Evolutionary conservation across 805 yeast genomes (phyloP), one percentile per base, ranked within the genome.

Genomic region (Candida adriatica): DNA sequence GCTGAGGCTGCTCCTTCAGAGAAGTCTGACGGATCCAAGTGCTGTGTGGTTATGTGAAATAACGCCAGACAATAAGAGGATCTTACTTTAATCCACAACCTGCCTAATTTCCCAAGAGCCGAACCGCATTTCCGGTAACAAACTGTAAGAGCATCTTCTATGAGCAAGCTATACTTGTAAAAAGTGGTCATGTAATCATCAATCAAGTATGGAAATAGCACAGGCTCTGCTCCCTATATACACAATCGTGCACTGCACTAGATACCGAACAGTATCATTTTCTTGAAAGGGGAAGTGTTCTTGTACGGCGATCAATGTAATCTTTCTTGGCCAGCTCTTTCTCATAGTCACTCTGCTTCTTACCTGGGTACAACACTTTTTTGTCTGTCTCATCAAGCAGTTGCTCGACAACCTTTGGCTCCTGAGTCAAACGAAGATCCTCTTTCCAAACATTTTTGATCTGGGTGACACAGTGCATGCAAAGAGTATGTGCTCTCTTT

Each of bases 381-480:
- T 71, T 73, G 56, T 83, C 94, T 13, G 68, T 54, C 13, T 75
- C 70, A 43, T 76, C 74, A 27, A 67, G 38, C 13, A 48, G 49
- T 27, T 53, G 64, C 42, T 48, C 40, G 16, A 32, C 15, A 6
- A 30, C 39, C 16, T 41, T 45, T 25, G 43, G 45, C 27, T 37
- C 38, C 41, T 51, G 34, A 35, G 43, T 39, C 42, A 48, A 40
- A 11, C 53, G 49, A 30, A 54, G 47, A 13, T 66, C 64, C 5
- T 50, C 45, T 45, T 73, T 79, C 84, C 95, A 85, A 26, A 80
- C 65, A 35, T 70, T 64, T 55, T 75, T 79, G 51, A 92, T 81
- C 53, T 87, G 87, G 19, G 70, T 74, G 36, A 85, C 88, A 62
- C 98, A 90, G 51, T 82, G 73, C 94, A 86, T 85, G 61, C 98